Evolutionary conservation across 441 rosid genomes (phyloP), one percentile per base, ranked within the genome.

Genomic region (Erodium chrysanthum): DNA sequence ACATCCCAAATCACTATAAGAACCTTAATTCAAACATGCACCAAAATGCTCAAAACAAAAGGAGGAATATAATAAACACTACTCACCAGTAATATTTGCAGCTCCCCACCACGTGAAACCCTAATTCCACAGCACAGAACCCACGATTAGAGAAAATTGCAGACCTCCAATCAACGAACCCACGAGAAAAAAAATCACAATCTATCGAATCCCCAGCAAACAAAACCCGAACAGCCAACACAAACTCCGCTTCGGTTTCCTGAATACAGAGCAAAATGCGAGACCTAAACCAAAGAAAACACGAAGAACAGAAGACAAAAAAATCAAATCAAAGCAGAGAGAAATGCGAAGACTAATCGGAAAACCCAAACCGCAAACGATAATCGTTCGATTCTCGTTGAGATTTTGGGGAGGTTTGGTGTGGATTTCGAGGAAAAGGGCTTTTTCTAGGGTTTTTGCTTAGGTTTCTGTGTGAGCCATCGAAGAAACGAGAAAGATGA

Each of bases 211-310:
- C 40, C 40, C 40, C 40, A 33, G 40, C 0, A 0, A 33, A 33
- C 35, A 33, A 0, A 33, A 33, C 29, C 29, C 29, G 3, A 27
- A 27, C 1, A 27, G 2, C 29, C 29, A 27, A 33, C 40, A 33
- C 40, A 33, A 33, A 33, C n/a, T 33, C 40, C 54, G 60, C 21
- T 52, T 52, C 60, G 11, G 60, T 52, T 52, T 18, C 60, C 60
- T 52, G 60, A 52, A 52, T 33, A 5, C 40, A 33, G 40, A 33
- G 40, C 40, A 33, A 33, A 52, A 52, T 52, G 22, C 60, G 9
- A 52, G 18, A 52, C 60, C 60, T 52, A 52, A 52, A 52, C 60
- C 60, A 52, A 52, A 52, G 11, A 18, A 52, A 52, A 52, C 60
- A 52, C 60, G 60, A 52, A 52, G 40, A 33, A 33, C 40, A 33